These are phyloP conservation scores for Paracorniculantispora psalliotae DNA, from an alignment of 2,329 filamentous ascomycete genomes.

Conservation along the genomic window DNA sequence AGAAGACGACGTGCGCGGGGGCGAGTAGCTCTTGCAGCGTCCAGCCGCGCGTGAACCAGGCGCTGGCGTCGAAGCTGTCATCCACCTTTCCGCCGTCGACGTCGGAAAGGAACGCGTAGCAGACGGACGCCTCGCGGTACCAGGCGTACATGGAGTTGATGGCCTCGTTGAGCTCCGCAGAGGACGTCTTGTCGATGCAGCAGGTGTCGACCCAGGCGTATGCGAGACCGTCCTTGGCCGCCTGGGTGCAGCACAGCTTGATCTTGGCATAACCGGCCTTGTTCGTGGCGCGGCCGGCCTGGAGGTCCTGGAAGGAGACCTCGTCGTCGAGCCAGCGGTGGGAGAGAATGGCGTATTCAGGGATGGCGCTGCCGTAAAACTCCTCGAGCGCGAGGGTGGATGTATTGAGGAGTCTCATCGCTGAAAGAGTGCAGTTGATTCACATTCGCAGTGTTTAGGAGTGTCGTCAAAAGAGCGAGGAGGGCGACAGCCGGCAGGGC, in stretches of 20 bases:
- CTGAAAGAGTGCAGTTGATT: too few species aligned
- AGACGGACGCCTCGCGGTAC: conserved; percentile 22
- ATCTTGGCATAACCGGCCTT: conserved; percentile 23
- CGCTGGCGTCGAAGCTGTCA: conserved; percentile 12
- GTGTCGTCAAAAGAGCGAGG: too few species aligned
- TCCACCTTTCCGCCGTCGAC: neutral
- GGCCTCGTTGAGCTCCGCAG: conserved; percentile 7
- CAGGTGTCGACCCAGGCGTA: conserved; percentile 29
- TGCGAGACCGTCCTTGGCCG: conserved; percentile 12
- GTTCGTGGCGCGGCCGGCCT: neutral
- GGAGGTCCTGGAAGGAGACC: conserved; percentile 24
- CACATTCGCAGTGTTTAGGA: too few species aligned
- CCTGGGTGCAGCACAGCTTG: conserved; percentile 16
- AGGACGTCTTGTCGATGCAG: conserved; percentile 18
- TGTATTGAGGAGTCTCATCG: neutral
- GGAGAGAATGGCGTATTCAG: conserved; percentile 31
- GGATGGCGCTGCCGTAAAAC: conserved; percentile 7
- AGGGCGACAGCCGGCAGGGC: too few species aligned
- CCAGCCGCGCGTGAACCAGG: conserved; percentile 42
- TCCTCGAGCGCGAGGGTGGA: neutral
- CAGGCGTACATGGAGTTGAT: conserved; percentile 20
- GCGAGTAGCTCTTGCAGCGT: conserved; percentile 65
- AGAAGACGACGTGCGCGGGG: conserved; percentile 26
- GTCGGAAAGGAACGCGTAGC: conserved; percentile 24
- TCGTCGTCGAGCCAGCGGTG: conserved; percentile 31